A percentile compares a stretch with the other conserved stretches of the same genome.
Conservation (phyloP, 192 early-diverging fungal species). For the Dissophora globulifera region DNA sequence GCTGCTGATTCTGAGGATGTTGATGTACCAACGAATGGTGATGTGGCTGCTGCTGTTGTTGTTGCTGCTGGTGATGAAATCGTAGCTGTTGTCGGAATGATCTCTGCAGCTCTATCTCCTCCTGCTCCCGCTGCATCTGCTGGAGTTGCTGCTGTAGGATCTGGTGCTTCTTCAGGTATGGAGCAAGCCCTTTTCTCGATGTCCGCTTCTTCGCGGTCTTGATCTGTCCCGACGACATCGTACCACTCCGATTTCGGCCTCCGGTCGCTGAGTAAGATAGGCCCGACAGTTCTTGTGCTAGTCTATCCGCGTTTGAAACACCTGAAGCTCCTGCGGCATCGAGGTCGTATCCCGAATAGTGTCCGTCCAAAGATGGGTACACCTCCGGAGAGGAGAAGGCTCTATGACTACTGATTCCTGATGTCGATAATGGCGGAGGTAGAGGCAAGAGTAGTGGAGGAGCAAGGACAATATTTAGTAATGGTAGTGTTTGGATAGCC, state of each 20-base stretch:
- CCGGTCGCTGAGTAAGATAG: not conserved
- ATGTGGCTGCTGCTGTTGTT: too few species aligned
- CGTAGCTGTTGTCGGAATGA: not conserved
- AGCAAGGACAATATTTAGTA: too few species aligned
- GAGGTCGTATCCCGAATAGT: too few species aligned
- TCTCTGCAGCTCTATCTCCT: conserved; percentile 21
- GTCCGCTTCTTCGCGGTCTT: conserved; percentile 5
- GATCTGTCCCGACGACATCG: not conserved
- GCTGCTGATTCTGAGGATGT: too few species aligned
- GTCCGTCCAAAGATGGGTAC: too few species aligned
- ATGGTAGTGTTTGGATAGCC: too few species aligned
- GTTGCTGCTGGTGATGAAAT: not conserved
- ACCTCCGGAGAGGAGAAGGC: too few species aligned
- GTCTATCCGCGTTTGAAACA: conserved; percentile 1
- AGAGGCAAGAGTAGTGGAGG: too few species aligned
- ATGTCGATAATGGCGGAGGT: too few species aligned
- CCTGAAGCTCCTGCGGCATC: too few species aligned
- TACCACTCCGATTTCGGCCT: not conserved
- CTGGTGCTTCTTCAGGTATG: conserved; percentile 44
- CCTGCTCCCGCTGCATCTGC: conserved; percentile 38
- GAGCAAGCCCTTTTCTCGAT: conserved; percentile 6
- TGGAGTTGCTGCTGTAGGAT: conserved; percentile 43
- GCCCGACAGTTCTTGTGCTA: conserved; percentile 4
- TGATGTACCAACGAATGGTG: too few species aligned
- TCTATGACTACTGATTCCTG: too few species aligned